These are phyloP conservation scores for Rhynchosporium graminicola DNA, from an alignment of 2,329 filamentous ascomycete species.

Conservation along the genomic window DNA sequence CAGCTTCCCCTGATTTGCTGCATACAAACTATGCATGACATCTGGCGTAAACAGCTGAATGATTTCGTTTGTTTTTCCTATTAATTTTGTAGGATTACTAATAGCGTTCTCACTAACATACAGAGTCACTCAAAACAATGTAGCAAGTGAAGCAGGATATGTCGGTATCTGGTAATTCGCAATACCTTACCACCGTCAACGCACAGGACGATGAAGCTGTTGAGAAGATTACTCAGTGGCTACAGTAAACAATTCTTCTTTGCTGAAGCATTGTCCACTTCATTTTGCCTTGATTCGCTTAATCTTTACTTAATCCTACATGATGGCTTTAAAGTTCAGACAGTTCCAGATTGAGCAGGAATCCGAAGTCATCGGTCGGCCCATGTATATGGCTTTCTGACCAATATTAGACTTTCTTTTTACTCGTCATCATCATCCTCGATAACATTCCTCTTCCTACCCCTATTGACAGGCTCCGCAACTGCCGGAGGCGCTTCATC, in stretches of 20 bases:
- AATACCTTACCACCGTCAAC: neutral
- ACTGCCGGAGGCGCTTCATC: constrained; percentile 43
- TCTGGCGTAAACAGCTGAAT: neutral
- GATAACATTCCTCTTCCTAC: constrained; percentile 57
- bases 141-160: constrained; percentile 1
- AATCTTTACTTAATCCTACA: constrained; percentile 7
- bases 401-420: neutral
- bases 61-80: neutral
- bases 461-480: constrained; percentile 42
- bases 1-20: constrained; percentile 3
- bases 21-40: constrained; percentile 1
- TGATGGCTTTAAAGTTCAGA: neutral
- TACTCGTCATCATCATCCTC: constrained; percentile 59
- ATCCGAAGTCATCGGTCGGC: neutral
- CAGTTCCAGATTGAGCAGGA: neutral
- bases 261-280: neutral
- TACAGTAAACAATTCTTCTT: neutral
- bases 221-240: neutral
- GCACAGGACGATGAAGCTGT: neutral
- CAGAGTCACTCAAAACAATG: neutral
- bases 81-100: neutral
- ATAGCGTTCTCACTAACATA: neutral
- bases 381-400: neutral
- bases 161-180: neutral
- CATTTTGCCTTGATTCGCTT: neutral